Evolutionary conservation across 2,329 filamentous ascomycete species (phyloP), one percentile per base, ranked within the genome.

Genomic region (Knufia petricola): DNA sequence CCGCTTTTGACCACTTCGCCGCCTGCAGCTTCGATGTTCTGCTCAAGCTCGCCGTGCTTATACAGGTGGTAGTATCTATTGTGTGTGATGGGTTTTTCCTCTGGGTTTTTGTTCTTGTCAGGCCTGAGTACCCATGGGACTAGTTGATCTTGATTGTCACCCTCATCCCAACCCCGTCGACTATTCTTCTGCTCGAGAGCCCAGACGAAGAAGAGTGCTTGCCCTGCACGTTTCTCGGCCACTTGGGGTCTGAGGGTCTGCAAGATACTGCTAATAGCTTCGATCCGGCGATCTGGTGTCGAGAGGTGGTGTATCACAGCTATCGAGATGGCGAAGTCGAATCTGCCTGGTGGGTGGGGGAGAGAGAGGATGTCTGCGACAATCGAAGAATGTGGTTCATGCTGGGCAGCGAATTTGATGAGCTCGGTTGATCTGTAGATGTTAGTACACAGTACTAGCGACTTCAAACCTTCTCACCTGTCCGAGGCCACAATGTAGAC

Each of bases 31-130:
- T 66, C 64, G 50, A 95, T 77, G 63, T 95, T 85, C 37, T 79
- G 75, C 63, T 95, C 88, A 50, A 98, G 72, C 69, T 98, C 92
- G 13, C 86, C 86, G 62, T 86, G 77, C 47, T 79, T 76, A 66
- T 95, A 98, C 21, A 98, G 72, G 67, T 98, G 92, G 64, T 98
- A 98, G 64, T 95, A 98, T 46, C 92, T 78, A 64, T 94, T 81
- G 63, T 85, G 95, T 1, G 81, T 87, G 46, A 66, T 66, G 47
- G 61, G 58, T 26, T 17, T 15, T 2, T 13, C 17, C 28, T 39
- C 57, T 19, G 56, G 56, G 17, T 40, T 31, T 9, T 26, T 40
- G 4, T 40, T 39, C 17, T 37, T 40, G 4, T 48, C 34, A 3
- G 45, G 20, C 58, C 71, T 73, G 66, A 89, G 78, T 20, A 96